phyloP scores from a whole-genome alignment of 345 rosid species.

The Corchorus olitorius region DNA sequence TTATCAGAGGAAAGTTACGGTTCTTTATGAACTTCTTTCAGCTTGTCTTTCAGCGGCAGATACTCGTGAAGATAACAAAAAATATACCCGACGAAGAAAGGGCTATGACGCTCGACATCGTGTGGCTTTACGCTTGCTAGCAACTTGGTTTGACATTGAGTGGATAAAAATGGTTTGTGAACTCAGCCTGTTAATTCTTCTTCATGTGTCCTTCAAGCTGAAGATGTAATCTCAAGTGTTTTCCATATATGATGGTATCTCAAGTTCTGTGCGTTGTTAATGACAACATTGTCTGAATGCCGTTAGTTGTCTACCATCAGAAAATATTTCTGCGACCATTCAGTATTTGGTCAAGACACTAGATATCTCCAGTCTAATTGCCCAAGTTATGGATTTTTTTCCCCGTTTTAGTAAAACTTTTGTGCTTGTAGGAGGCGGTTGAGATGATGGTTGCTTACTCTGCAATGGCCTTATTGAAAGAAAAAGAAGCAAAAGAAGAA shows the following conservation, averaged over 20 bases:
- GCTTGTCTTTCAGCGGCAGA: constrained; percentile 93
- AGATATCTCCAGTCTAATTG: neutral
- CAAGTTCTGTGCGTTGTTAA: neutral
- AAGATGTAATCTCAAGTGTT: constrained; percentile 9
- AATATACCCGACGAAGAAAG: constrained; percentile 55
- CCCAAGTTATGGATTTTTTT: neutral
- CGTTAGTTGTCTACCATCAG: neutral
- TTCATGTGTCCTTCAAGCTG: neutral
- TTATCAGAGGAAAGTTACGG: constrained; percentile 71
- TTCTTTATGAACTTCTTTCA: constrained; percentile 85
- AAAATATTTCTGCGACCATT: neutral
- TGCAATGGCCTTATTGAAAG: constrained; percentile 81
- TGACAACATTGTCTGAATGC: neutral
- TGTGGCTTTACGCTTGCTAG: constrained; percentile 74
- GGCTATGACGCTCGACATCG: constrained; percentile 98
- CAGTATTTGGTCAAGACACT: constrained; percentile 1
- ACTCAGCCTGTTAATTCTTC: constrained; percentile 8
- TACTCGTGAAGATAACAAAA: constrained; percentile 50
- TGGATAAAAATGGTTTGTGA: constrained; percentile 84
- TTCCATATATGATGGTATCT: neutral
- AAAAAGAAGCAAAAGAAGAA: constrained; percentile 58
- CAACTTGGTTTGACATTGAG: constrained; percentile 84
- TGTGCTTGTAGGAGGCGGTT: constrained; percentile 59
- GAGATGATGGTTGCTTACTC: constrained; percentile 88
- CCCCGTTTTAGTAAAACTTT: constrained; percentile 9